These are phyloP conservation scores for Cystobasidium onofrii DNA, from an alignment of 768 basidiomycete genomes.

Conservation along the genomic window DNA sequence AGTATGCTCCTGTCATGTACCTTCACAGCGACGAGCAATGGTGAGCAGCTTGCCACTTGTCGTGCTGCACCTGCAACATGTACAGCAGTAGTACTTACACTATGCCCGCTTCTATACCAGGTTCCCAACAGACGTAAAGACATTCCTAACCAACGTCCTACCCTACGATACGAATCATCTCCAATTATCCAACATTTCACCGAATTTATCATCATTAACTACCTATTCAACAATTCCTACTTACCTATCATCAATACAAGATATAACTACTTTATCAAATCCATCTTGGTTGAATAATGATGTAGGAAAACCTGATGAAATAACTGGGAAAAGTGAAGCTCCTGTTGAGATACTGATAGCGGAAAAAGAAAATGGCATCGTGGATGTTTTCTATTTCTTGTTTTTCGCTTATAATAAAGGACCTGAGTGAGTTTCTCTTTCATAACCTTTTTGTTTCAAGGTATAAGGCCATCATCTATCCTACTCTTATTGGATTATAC, in stretches of 20 bases:
- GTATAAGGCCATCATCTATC: too few relatives aligned
- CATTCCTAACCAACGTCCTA: constrained; percentile 18
- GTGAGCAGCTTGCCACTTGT: not conserved
- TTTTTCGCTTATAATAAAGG: constrained; percentile 45
- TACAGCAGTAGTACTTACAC: not conserved
- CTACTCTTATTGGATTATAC: not conserved
- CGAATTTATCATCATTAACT: not conserved
- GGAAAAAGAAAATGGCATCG: constrained; percentile 41
- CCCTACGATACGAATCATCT: not conserved
- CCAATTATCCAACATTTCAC: not conserved
- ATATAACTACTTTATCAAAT: not conserved
- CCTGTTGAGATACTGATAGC: constrained; percentile 45
- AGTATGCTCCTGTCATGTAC: constrained; percentile 9
- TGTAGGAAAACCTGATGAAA: constrained; percentile 1
- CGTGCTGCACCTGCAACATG: not conserved
- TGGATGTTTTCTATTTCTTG: constrained; percentile 46
- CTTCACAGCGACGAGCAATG: constrained; percentile 18
- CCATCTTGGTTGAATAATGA: constrained; percentile 13
- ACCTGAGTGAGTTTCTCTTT: not conserved
- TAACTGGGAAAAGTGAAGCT: constrained; percentile 38
- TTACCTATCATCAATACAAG: constrained; percentile 2
- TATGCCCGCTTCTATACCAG: not conserved
- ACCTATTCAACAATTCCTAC: not conserved
- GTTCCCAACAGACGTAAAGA: constrained; percentile 26
- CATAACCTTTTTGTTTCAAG: not conserved